These are phyloP conservation scores for Parsonsia alboflavescens DNA, from an alignment of 257 asterid species.

Conservation along the genomic window DNA sequence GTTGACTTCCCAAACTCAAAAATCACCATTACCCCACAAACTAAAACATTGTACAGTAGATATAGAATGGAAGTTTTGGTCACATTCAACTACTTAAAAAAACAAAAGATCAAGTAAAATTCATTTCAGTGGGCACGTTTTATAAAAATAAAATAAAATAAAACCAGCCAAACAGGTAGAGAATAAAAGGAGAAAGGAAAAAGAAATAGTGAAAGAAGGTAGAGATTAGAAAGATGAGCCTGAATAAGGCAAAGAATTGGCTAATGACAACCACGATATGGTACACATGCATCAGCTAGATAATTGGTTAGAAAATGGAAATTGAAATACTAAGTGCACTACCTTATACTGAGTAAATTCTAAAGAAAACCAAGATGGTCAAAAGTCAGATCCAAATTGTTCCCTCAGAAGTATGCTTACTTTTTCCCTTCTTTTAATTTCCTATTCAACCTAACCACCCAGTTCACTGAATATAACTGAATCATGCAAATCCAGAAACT, in stretches of 20 bases:
- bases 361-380: not conserved
- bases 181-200: not conserved
- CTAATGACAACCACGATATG: too few relatives aligned
- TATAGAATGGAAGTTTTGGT: too few relatives aligned
- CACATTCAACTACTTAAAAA: not conserved
- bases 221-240: not conserved
- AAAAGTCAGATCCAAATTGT: not conserved
- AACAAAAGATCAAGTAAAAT: not conserved
- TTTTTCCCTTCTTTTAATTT: not conserved
- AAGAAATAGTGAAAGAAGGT: too few relatives aligned
- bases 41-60: not conserved
- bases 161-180: too few relatives aligned
- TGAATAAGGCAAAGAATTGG: not conserved
- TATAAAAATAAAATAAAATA: too few relatives aligned
- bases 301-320: not conserved
- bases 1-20: not conserved
- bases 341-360: not conserved
- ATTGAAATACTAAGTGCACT: too few relatives aligned
- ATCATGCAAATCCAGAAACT: not conserved
- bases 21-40: not conserved
- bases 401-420: not conserved
- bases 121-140: not conserved
- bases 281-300: not conserved
- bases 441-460: not conserved
- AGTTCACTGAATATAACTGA: not conserved